Evolutionary conservation across 192 early-diverging fungal genomes (phyloP).

Genomic region (Coemansia sp.): DNA sequence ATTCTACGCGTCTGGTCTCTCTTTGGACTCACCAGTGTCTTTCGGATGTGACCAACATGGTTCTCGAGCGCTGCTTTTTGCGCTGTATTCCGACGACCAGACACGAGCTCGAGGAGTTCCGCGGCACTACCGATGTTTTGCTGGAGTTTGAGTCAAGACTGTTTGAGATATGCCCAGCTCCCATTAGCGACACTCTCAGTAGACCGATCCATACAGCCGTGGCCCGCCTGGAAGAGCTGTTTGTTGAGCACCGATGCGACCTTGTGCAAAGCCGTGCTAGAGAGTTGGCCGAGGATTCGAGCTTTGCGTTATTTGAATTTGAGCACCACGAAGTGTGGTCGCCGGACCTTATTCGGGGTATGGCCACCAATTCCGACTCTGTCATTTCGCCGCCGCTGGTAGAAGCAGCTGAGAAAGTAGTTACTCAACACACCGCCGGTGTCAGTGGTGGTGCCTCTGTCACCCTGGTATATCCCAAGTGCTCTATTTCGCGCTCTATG

Average conservation of each 20-base stretch:
- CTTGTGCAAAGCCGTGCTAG: constrained; percentile 20
- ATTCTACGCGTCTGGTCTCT: neutral
- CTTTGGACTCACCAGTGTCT: neutral
- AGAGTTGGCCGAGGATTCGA: constrained; percentile 19
- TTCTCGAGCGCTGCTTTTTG: constrained; percentile 33
- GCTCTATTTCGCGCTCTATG: constrained; percentile 23
- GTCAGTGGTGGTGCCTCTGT: neutral
- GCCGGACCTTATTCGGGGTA: constrained; percentile 17
- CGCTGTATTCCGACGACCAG: constrained; percentile 25
- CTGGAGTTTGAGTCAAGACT: constrained; percentile 26
- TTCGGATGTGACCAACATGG: constrained; percentile 16
- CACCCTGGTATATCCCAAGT: constrained; percentile 12
- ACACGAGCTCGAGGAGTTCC: constrained; percentile 14
- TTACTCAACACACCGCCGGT: neutral
- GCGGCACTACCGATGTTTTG: constrained; percentile 10
- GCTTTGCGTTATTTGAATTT: constrained; percentile 17
- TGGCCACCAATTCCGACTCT: neutral
- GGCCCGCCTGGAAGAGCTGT: constrained; percentile 25
- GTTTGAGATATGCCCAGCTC: constrained; percentile 1
- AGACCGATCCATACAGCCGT: constrained; percentile 25
- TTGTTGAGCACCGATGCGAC: constrained; percentile 22
- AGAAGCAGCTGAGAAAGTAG: neutral
- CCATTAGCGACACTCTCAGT: neutral
- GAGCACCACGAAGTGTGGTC: constrained; percentile 30
- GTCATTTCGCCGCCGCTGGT: constrained; percentile 4